phyloP scores from a whole-genome alignment of 2,329 filamentous ascomycete species.

The Scolecobasidium constrictum region DNA sequence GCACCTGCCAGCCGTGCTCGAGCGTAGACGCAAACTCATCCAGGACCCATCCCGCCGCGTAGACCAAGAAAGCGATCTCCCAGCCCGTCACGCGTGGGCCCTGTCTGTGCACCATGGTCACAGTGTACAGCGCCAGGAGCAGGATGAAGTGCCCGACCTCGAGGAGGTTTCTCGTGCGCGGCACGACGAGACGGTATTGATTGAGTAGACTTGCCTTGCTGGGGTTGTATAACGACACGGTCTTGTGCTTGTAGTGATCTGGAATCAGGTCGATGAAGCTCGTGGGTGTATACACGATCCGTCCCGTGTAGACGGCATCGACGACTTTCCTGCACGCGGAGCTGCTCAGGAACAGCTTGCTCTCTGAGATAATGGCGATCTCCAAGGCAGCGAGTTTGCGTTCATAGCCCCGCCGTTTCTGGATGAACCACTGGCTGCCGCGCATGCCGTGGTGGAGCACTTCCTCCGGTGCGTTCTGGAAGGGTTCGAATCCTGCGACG shows the following conservation, averaged over 20 bases:
- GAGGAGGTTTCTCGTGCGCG: constrained; percentile 63
- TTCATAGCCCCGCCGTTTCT: constrained; percentile 36
- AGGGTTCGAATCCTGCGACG: constrained; percentile 74
- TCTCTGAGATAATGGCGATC: constrained; percentile 72
- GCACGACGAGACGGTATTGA: constrained; percentile 76
- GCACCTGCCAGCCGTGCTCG: constrained; percentile 69
- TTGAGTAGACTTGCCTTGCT: constrained; percentile 65
- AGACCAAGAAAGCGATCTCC: constrained; percentile 61
- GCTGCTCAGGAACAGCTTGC: constrained; percentile 65
- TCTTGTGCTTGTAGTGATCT: constrained; percentile 75
- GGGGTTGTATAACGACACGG: constrained; percentile 72
- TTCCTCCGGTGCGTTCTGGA: constrained; percentile 66
- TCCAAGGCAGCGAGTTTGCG: constrained; percentile 67
- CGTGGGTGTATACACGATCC: constrained; percentile 72
- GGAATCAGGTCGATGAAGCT: constrained; percentile 75
- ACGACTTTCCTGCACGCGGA: constrained; percentile 74
- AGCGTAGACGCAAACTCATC: constrained; percentile 69
- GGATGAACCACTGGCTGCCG: constrained; percentile 29
- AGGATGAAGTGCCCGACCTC: constrained; percentile 65
- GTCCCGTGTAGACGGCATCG: constrained; percentile 69
- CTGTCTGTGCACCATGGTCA: constrained; percentile 60
- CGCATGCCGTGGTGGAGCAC: constrained; percentile 39
- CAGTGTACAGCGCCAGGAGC: constrained; percentile 57
- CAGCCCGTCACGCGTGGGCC: constrained; percentile 43
- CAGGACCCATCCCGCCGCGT: constrained; percentile 66